Evolutionary conservation across 352 stramenopile species (phyloP), one percentile per base, ranked within the genome.

Genomic region (Globisporangium cederbergense): DNA sequence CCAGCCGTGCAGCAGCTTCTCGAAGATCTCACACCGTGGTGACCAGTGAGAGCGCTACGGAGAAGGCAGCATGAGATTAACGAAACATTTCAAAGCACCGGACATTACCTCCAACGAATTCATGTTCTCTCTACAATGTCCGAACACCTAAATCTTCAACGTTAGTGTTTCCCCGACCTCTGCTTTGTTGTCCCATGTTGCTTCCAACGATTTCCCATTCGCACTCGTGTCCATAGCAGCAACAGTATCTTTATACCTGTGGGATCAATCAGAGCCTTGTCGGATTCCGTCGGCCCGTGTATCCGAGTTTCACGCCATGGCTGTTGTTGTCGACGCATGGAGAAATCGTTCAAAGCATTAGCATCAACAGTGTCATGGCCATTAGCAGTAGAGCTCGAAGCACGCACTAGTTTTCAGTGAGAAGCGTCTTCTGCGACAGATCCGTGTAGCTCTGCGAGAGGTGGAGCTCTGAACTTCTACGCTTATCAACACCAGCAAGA

Each of bases 331-430:
- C 40, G 5, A n/a, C 5, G 40, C 46, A 32, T 30, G 20, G 13
- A 30, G 1, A 45, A 40, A 58, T 28, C 9, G 10, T 43, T 16
- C 3, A 22, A 38, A 57, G 18, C 4, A 18, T 28, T 1, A 11
- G 34, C 3, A 28, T 11, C n/a, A n/a, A 22, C 25, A 43, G n/a
- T 56, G 8, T 28, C 40, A 60, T 54, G 20, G 14, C 32, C 40
- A 13, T 32, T 36, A 59, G 6, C n/a, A 32, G 9, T 51, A 25
- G 46, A 7, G 0, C 53, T 14, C 1, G 25, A 59, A 53, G 30
- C 16, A 69, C 25, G 66, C 79, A 93, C 85, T 88, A 75, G 52
- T 91, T 93, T 46, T 91, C 85, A 2, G 70, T 36, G 14, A 91
- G 53, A 9, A 93, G 66, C 2, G 69, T 82, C 62, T 93, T 93